Conservation (phyloP, 768 basidiomycete genomes). For the Lactarius sanguifluus region DNA sequence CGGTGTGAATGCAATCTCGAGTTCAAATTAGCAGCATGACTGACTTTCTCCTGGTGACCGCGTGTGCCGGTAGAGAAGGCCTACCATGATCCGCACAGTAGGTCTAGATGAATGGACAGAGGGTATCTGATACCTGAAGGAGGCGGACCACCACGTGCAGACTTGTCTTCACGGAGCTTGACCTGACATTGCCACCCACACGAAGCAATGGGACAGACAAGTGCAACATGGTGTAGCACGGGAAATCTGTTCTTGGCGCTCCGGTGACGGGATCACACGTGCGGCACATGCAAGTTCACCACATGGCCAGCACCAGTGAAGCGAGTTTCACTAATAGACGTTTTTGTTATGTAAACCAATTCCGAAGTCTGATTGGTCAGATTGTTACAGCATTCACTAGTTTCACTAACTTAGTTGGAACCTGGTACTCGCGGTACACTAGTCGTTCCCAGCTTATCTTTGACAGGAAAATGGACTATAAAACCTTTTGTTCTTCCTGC, state of each 20-base stretch:
- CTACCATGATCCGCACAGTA: not conserved
- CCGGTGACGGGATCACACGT: not conserved
- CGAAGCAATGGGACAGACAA: not conserved
- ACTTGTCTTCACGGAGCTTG: not conserved
- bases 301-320: not conserved
- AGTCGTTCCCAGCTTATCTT: not conserved
- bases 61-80: not conserved
- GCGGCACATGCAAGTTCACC: not conserved
- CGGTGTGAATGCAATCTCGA: not conserved
- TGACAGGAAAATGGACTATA: conserved; percentile 2
- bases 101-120: not conserved
- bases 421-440: not conserved
- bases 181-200: not conserved
- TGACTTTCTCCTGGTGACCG: not conserved
- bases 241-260: not conserved
- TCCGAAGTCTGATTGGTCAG: not conserved
- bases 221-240: not conserved
- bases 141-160: not conserved
- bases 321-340: no score
- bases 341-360: not conserved
- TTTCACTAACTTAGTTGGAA: no score
- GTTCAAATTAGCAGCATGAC: not conserved
- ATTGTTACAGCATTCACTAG: not conserved
- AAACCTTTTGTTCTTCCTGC: not conserved
- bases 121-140: not conserved